Percentiles rank a stretch among this genome's conserved stretches.
Evolutionary conservation across 139 green algal species (phyloP).

Genomic region (Auxenochlorella pyrenoidosa): DNA sequence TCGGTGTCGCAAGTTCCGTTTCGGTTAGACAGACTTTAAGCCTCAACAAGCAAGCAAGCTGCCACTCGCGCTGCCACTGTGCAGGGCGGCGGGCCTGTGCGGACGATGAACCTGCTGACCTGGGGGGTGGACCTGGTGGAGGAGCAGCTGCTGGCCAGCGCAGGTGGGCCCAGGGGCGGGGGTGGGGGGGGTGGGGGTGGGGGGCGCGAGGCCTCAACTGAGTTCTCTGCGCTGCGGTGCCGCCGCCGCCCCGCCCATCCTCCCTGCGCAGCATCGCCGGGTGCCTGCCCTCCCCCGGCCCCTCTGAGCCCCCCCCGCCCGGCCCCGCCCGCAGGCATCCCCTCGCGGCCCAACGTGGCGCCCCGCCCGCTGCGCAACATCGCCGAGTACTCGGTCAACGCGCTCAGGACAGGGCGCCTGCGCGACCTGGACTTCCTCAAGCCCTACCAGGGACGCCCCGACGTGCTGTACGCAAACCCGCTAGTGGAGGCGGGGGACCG

Average conservation of each 20-base stretch:
- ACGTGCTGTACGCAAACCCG: slow-evolving; percentile 83
- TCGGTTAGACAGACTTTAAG: too few relatives aligned
- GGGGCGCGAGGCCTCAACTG: too few relatives aligned
- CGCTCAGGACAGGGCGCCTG: slow-evolving; percentile 60
- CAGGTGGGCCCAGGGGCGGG: slow-evolving; percentile 73
- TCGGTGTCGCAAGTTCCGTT: too few relatives aligned
- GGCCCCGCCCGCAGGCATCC: slow-evolving; percentile 72
- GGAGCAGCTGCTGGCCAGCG: slow-evolving; percentile 67
- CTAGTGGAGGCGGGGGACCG: slow-evolving; percentile 66
- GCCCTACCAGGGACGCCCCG: slow-evolving; percentile 58
- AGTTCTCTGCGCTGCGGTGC: too few relatives aligned
- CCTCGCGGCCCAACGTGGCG: slow-evolving; percentile 75
- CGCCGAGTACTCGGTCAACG: slow-evolving; percentile 89
- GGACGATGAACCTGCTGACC: slow-evolving; percentile 66
- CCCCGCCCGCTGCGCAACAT: slow-evolving; percentile 71
- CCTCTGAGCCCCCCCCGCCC: not conserved
- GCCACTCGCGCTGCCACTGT: not conserved
- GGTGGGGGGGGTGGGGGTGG: too few relatives aligned
- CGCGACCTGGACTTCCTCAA: slow-evolving; percentile 67
- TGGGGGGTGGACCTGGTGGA: slow-evolving; percentile 80
- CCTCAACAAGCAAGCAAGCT: too few relatives aligned
- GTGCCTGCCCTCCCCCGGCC: not conserved
- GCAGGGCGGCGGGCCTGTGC: slow-evolving; percentile 84
- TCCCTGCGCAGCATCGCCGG: not conserved
- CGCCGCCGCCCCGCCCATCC: not conserved